Conservation (phyloP, 2,329 filamentous ascomycete genomes). For the Gnomoniopsis sp. region DNA sequence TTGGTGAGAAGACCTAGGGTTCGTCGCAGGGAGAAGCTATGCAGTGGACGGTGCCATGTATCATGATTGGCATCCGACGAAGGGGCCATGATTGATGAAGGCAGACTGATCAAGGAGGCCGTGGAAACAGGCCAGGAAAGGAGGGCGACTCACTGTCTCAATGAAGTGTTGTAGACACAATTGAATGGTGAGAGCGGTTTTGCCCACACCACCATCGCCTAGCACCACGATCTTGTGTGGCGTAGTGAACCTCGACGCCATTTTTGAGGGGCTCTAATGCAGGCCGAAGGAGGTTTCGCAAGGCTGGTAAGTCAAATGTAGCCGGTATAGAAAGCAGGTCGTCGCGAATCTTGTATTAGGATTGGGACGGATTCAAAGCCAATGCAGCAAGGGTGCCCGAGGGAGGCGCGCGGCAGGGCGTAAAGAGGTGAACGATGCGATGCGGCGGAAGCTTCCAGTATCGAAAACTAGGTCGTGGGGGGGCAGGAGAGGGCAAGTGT, state of each 20-base stretch:
- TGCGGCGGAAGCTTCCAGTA: no score
- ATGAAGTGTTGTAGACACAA: conserved; percentile 98
- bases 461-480: no score
- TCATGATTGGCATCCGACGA: no score
- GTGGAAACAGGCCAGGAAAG: not conserved
- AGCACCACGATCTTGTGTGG: conserved; percentile 94
- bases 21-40: not conserved
- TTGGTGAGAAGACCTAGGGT: not conserved
- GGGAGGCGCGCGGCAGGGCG: no score
- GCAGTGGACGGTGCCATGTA: not conserved
- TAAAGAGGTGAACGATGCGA: no score
- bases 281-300: not conserved
- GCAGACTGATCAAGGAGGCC: not conserved
- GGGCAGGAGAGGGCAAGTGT: no score
- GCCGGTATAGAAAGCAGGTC: not conserved
- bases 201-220: conserved; percentile 90
- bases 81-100: not conserved
- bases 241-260: conserved; percentile 73
- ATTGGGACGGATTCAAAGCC: no score
- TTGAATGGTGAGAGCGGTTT: conserved; percentile 93
- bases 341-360: not conserved
- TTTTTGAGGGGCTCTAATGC: conserved; percentile 37
- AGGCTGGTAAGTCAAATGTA: not conserved
- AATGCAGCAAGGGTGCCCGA: no score
- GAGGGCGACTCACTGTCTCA: conserved; percentile 65